Conservation (phyloP, 768 basidiomycete species). For the Auriculariales sp. region DNA sequence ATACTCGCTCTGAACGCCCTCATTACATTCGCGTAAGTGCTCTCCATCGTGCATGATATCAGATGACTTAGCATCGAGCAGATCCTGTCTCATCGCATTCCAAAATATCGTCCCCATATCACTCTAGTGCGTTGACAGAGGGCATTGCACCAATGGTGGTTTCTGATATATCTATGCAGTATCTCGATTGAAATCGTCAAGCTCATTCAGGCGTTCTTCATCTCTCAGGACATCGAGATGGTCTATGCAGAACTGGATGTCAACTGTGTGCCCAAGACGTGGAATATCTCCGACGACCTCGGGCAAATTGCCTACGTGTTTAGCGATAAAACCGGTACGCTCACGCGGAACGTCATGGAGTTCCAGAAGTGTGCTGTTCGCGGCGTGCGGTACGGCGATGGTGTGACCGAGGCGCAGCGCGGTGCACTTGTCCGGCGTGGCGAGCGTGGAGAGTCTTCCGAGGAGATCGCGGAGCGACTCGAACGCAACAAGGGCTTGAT, state of each 20-base stretch:
- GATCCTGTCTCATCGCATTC: slow-evolving; percentile 87
- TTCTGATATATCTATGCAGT: slow-evolving; percentile 4
- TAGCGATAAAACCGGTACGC: slow-evolving; percentile 91
- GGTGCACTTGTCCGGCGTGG: slow-evolving; percentile 82
- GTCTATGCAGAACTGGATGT: slow-evolving; percentile 81
- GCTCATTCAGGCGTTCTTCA: slow-evolving; percentile 94
- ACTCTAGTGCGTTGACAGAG: slow-evolving; percentile 31
- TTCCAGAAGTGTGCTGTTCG: slow-evolving; percentile 89
- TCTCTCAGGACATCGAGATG: slow-evolving; percentile 92
- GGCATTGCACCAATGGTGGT: too few relatives aligned
- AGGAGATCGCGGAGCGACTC: slow-evolving; percentile 57
- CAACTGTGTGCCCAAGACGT: slow-evolving; percentile 87
- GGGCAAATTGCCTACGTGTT: slow-evolving; percentile 96
- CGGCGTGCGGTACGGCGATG: slow-evolving; percentile 82
- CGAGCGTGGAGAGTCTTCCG: slow-evolving; percentile 38
- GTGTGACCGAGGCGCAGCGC: slow-evolving; percentile 87
- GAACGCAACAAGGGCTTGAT: slow-evolving; percentile 55
- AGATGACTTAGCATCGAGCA: too few relatives aligned
- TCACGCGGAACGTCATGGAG: slow-evolving; percentile 98
- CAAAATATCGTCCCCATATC: slow-evolving; percentile 96
- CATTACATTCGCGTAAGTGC: slow-evolving; percentile 79
- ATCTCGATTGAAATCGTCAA: slow-evolving; percentile 98
- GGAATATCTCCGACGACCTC: slow-evolving; percentile 97
- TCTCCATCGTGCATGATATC: slow-evolving; percentile 5
- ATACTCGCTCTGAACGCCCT: slow-evolving; percentile 58